Percentiles rank a stretch among this genome's conserved stretches.
These are phyloP conservation scores for Trebouxiophyceae sp. DNA, from an alignment of 163 green algal genomes.

Conservation along the genomic window DNA sequence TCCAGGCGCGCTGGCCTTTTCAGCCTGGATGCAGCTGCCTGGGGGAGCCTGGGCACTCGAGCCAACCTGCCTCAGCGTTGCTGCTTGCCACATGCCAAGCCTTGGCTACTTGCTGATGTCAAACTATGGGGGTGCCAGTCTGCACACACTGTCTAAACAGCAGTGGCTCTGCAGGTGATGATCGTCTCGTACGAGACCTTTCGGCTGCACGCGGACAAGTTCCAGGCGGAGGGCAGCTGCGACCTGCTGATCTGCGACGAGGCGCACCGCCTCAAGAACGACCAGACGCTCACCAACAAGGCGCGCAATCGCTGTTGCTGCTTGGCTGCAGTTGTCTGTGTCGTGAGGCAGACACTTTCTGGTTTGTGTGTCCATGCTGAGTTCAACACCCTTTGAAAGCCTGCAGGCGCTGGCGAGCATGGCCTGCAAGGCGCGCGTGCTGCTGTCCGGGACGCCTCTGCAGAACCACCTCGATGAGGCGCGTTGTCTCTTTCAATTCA, in stretches of 20 bases:
- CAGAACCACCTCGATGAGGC: conserved; percentile 98
- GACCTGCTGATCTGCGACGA: conserved; percentile 99
- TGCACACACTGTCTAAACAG: too few relatives aligned
- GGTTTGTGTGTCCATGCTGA: too few relatives aligned
- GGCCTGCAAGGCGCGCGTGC: conserved; percentile 78
- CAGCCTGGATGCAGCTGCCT: too few relatives aligned
- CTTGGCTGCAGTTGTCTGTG: neutral
- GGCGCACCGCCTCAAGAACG: conserved; percentile 98
- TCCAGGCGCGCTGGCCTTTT: too few relatives aligned
- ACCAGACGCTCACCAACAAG: conserved; percentile 92
- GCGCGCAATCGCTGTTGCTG: too few relatives aligned
- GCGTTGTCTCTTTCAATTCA: neutral
- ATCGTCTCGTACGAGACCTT: conserved; percentile 98
- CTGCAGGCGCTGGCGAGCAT: conserved; percentile 71
- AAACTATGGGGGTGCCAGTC: too few relatives aligned
- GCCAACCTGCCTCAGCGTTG: too few relatives aligned
- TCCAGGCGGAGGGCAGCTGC: conserved; percentile 57
- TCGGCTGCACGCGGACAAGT: conserved; percentile 72
- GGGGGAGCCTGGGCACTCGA: too few relatives aligned
- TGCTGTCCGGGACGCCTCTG: conserved; percentile 93
- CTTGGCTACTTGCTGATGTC: too few relatives aligned
- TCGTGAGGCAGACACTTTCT: neutral
- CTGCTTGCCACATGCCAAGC: too few relatives aligned
- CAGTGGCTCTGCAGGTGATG: conserved; percentile 67
- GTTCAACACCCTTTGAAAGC: too few relatives aligned